Conservation (phyloP, 129 eudicot species). For the Kitagawia praeruptora region DNA sequence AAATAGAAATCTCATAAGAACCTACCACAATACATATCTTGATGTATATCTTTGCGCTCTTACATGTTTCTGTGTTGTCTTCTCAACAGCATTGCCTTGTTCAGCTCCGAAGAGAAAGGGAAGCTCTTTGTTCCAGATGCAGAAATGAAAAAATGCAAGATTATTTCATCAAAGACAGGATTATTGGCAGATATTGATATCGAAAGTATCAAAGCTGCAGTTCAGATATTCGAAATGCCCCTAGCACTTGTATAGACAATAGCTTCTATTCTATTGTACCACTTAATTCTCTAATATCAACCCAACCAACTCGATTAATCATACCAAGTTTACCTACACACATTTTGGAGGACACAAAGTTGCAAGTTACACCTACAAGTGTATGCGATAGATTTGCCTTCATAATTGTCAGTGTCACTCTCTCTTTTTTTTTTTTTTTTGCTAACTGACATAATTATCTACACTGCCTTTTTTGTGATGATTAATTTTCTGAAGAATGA, state of each 20-base stretch:
- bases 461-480: neutral
- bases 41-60: neutral
- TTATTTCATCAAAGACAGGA: slow-evolving; percentile 71
- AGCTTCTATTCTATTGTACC: neutral
- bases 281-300: neutral
- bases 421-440: too few relatives aligned
- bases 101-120: slow-evolving; percentile 76
- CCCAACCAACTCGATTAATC: neutral
- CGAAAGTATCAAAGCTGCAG: slow-evolving; percentile 57
- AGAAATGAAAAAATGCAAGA: slow-evolving; percentile 57
- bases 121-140: slow-evolving; percentile 57
- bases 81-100: slow-evolving; percentile 62
- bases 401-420: neutral
- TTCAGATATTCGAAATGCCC: slow-evolving; percentile 58
- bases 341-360: neutral
- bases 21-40: neutral
- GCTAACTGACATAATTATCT: too few relatives aligned
- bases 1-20: neutral
- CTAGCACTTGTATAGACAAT: slow-evolving; percentile 42
- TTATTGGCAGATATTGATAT: slow-evolving; percentile 57
- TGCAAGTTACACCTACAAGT: neutral
- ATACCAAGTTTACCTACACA: neutral
- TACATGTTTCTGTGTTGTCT: slow-evolving; percentile 11
- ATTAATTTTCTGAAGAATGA: too few relatives aligned
- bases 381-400: neutral